Evolutionary conservation across 768 basidiomycete species (phyloP).

Genomic region (Tylopilus intermedius): DNA sequence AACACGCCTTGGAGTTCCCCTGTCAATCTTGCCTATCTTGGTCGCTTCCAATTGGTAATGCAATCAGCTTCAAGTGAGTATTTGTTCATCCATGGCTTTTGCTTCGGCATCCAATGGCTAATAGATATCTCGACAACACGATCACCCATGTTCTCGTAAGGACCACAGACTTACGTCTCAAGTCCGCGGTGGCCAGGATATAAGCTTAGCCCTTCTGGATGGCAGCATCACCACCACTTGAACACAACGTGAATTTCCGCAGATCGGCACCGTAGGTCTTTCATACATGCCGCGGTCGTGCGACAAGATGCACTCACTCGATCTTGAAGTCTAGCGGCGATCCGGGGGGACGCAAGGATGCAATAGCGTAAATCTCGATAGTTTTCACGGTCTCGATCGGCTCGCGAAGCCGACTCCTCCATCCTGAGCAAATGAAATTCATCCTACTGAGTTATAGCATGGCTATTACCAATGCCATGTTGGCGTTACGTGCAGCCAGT

Average conservation of each 20-base stretch:
- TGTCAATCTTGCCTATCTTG: neutral
- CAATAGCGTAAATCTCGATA: conserved; percentile 17
- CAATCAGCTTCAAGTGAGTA: neutral
- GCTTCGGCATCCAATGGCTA: conserved; percentile 9
- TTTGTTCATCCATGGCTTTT: conserved; percentile 1
- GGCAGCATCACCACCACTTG: conserved; percentile 1
- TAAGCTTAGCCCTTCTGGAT: conserved; percentile 4
- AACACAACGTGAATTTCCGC: conserved; percentile 3
- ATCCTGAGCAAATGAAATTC: conserved; percentile 17
- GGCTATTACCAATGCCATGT: conserved; percentile 1
- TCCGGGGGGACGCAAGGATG: conserved; percentile 11
- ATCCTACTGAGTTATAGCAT: conserved; percentile 5
- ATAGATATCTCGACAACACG: conserved; percentile 10
- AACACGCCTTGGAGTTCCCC: neutral
- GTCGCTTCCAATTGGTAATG: neutral
- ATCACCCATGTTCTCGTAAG: conserved; percentile 1
- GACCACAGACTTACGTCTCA: conserved; percentile 9
- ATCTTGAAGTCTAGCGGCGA: conserved; percentile 10
- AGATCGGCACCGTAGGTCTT: conserved; percentile 15
- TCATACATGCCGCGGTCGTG: conserved; percentile 12
- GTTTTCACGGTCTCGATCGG: conserved; percentile 16
- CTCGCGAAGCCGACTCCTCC: conserved; percentile 6
- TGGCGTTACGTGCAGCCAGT: conserved; percentile 2
- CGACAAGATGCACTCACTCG: conserved; percentile 2
- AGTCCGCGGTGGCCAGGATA: conserved; percentile 19